Conservation (phyloP, 352 stramenopile species). For the Globisporangium lucens region DNA sequence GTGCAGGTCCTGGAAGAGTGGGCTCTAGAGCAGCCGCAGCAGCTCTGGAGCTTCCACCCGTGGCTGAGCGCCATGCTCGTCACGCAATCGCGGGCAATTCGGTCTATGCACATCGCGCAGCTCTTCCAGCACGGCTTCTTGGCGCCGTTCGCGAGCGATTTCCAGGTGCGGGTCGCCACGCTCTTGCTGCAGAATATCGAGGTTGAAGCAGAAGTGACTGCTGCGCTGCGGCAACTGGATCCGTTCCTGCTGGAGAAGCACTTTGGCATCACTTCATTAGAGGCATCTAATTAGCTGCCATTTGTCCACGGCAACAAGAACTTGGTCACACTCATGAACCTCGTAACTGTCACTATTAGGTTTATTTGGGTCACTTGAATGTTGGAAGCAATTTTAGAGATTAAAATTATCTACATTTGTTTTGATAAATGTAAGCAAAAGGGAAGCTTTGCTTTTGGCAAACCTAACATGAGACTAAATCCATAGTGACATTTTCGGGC, state of each 20-base stretch:
- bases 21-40: not conserved
- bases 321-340: no score
- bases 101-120: conserved; percentile 24
- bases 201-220: conserved; percentile 15
- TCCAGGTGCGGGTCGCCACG: conserved; percentile 35
- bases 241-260: conserved; percentile 28
- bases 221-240: conserved; percentile 28
- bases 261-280: conserved; percentile 18
- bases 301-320: not conserved
- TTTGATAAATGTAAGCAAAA: not conserved
- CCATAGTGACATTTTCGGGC: not conserved
- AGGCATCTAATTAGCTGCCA: not conserved
- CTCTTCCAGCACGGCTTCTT: conserved; percentile 35
- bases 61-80: conserved; percentile 17
- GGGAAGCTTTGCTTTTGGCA: not conserved
- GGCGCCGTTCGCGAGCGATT: conserved; percentile 35
- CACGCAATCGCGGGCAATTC: conserved; percentile 19
- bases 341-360: no score
- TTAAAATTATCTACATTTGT: not conserved
- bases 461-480: not conserved
- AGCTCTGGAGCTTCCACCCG: conserved; percentile 11
- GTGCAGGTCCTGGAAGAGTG: conserved; percentile 6
- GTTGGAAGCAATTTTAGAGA: no score
- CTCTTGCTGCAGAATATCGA: conserved; percentile 24
- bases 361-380: no score